Base-by-base conservation (phyloP, 768 basidiomycete species). In the Boletus rubroflammeus region DNA sequence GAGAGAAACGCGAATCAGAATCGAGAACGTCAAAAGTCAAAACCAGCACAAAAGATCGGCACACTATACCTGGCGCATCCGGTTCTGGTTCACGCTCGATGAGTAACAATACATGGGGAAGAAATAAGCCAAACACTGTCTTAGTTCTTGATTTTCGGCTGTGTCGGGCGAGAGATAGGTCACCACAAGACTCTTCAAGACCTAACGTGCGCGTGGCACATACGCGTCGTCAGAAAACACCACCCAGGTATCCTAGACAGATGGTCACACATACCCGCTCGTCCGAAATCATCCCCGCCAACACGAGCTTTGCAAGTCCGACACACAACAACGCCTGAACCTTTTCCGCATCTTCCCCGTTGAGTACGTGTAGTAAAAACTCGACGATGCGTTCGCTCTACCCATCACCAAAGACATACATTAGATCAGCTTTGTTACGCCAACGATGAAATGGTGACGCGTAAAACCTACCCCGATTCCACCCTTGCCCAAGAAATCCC, bases 91-190 rank as follows among this genome's bases (percentile, higher is more conserved):
- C 21, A 62, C 61, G 6, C 80, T 68, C 0, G 86, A 85, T n/a
- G 91, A 90, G 70, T 85, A 91, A 68, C 90, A 90, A 65, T 88
- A 97, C 0, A 85, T 83, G 2, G 84, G 88, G 72, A 95, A 85
- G 77, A 96, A 96, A 67, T 88, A 90, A 4, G 86, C 80, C 36
- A 97, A 71, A 62, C 87, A 93, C 68, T 98, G 95, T 39, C 91
- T 80, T 17, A 98, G 76, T 51, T 87, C 82, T 55, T 90, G 86
- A 62, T 96, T 98, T 28, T 84, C 81, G 15, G 74, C 78, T 2
- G 91, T 96, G 50, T 86, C 81, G 1, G 91, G 90, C 0, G 88
- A 89, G 46, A 97, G 77, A 68, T 90, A 98, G 5, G 81, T 75
- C 23, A 81, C 64, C 14, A 80, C 76, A 8, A 83, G 74, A 43